Evolutionary conservation across 495 filamentous ascomycete genomes (phyloP).

Genomic region (Penicillium chermesinum): DNA sequence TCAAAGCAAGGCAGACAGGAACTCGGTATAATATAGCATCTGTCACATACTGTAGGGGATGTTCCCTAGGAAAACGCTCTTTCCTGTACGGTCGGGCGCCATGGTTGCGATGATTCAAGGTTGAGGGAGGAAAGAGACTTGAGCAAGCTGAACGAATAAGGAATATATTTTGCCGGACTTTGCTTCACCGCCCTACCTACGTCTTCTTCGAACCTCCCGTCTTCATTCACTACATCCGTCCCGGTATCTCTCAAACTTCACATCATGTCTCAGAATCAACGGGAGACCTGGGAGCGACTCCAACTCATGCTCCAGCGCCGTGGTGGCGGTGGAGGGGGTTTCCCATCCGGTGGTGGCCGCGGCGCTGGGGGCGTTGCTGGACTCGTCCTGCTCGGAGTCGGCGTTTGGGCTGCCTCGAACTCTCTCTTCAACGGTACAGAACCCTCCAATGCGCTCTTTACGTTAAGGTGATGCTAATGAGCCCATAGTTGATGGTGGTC

Average conservation of each 20-base stretch:
- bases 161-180: constrained; percentile 25
- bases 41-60: constrained; percentile 58
- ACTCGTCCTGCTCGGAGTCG: constrained; percentile 60
- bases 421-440: constrained; percentile 82
- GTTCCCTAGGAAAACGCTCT: constrained; percentile 79
- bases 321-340: constrained; percentile 41
- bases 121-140: constrained; percentile 8
- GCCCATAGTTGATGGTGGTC: constrained; percentile 89
- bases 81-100: constrained; percentile 52
- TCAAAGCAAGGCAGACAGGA: not conserved
- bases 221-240: constrained; percentile 18
- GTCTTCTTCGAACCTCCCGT: constrained; percentile 25
- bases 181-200: constrained; percentile 13
- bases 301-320: constrained; percentile 57
- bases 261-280: constrained; percentile 55
- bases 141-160: constrained; percentile 6
- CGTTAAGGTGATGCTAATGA: constrained; percentile 2
- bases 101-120: constrained; percentile 30
- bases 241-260: constrained; percentile 13
- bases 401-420: constrained; percentile 63
- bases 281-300: constrained; percentile 60
- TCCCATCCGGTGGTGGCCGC: constrained; percentile 33
- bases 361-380: constrained; percentile 40
- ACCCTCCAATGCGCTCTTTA: not conserved
- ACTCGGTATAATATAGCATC: not conserved